Evolutionary conservation across 139 green algal species (phyloP), one percentile per base, ranked within the genome.

Genomic region (Chlorella sp.): DNA sequence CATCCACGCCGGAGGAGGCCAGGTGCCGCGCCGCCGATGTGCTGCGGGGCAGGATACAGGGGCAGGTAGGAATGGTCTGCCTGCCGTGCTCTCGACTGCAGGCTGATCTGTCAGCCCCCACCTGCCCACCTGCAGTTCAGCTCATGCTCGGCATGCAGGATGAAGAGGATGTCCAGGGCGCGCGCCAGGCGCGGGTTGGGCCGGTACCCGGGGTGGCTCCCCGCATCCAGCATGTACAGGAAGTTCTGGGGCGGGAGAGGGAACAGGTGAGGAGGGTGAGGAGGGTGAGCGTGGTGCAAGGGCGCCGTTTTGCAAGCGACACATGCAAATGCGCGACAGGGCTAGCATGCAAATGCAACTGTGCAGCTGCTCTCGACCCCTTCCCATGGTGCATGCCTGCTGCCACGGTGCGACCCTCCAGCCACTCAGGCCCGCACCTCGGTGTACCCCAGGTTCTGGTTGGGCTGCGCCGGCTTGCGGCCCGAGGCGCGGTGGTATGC

Each of bases 121-220:
- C 64, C 14, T 5, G 3, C 72, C 26, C 34, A 82, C 76, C 76
- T 82, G 77, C 97, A 99, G 91, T 99, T 99, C 92, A 99, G 98
- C 90, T 99, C 97, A 88, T 99, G 97, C 92, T 99, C 97, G 13
- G 96, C 95, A 90, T 99, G 97, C 78, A 99, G 90, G 41, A 98
- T 96, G 90, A 99, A 99, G 89, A 99, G 93, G 76, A 99, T 92
- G 89, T 99, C 97, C 30, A 98, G 85, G n/a, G 94, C 93, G 38
- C 91, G 89, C 1, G 92, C 92, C 20, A 97, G 93, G 77, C 89
- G 87, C 9, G 96, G 96, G 92, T 99, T 95, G 30, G 96, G 96
- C 48, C 87, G 85, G 92, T 98, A 99, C 32, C 72, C 76, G 62
- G 91, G 85, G 73, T 89, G 93, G 80, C 51, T 78, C 8, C 89